Conservation (phyloP, 352 stramenopile genomes). For the Globisporangium paroecandrum region DNA sequence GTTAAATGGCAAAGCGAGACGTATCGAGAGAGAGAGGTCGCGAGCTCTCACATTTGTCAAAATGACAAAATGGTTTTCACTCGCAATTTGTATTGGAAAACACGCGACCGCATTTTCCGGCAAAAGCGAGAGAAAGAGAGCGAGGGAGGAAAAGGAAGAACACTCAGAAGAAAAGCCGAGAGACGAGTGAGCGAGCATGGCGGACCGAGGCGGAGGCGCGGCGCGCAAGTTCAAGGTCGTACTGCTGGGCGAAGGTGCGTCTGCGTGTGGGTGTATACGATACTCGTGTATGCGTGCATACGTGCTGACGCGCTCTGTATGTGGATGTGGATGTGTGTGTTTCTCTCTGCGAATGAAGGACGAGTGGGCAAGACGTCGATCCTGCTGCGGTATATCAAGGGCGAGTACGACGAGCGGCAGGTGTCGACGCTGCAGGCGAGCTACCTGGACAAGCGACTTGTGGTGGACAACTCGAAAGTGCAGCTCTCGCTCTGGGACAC, state of each 20-base stretch:
- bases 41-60: no score
- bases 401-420: slow-evolving; percentile 91
- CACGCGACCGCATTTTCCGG: no score
- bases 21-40: no score
- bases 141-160: slow-evolving; percentile 12
- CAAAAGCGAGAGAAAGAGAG: neutral
- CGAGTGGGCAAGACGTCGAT: slow-evolving; percentile 95
- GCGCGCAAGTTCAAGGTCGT: slow-evolving; percentile 86
- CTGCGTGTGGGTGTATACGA: neutral
- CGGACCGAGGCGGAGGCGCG: slow-evolving; percentile 16
- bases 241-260: slow-evolving; percentile 77
- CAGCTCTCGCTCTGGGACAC: slow-evolving; percentile 87
- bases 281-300: neutral
- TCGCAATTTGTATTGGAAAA: no score
- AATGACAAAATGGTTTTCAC: no score
- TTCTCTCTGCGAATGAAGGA: slow-evolving; percentile 35
- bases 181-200: slow-evolving; percentile 4
- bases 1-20: no score
- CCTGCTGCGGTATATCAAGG: slow-evolving; percentile 91
- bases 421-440: slow-evolving; percentile 92
- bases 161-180: neutral
- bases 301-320: neutral
- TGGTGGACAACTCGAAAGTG: slow-evolving; percentile 79
- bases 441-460: slow-evolving; percentile 91
- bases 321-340: neutral